Evolutionary conservation across 768 basidiomycete genomes (phyloP).

Genomic region (Phylloporus sp.): DNA sequence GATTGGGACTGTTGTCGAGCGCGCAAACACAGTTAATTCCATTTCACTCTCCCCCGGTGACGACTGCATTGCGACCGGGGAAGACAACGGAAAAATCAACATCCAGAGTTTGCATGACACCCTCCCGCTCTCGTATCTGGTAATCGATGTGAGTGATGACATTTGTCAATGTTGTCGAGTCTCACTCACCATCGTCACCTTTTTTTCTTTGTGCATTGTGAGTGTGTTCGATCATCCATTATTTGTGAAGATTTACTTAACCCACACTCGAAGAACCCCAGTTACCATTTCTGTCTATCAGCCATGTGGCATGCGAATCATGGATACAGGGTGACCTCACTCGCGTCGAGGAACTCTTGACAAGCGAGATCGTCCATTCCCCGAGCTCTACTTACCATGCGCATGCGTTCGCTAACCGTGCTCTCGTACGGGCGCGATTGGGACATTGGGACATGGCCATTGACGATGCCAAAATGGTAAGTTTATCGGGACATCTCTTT

Average conservation of each 20-base stretch:
- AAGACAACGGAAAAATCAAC: background rate
- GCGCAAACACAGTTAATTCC: conserved; percentile 6
- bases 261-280: background rate
- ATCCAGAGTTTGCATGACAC: background rate
- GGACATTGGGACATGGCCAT: no score
- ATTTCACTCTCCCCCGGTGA: conserved; percentile 10
- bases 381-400: background rate
- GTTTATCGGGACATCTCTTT: no score
- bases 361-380: background rate
- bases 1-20: conserved; percentile 7
- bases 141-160: background rate
- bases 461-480: no score
- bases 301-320: background rate
- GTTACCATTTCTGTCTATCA: background rate
- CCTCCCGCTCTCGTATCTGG: background rate
- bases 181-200: background rate
- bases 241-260: background rate
- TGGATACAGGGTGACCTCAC: background rate
- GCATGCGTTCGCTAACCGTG: background rate
- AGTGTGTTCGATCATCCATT: background rate
- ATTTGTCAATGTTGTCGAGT: background rate
- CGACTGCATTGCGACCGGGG: conserved; percentile 8
- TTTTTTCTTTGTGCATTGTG: background rate
- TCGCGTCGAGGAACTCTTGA: background rate
- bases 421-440: background rate